Percentiles rank a stretch among this genome's conserved stretches.
Conservation (phyloP, 2,329 filamentous ascomycete species). For the Hymenoscyphus scutula region DNA sequence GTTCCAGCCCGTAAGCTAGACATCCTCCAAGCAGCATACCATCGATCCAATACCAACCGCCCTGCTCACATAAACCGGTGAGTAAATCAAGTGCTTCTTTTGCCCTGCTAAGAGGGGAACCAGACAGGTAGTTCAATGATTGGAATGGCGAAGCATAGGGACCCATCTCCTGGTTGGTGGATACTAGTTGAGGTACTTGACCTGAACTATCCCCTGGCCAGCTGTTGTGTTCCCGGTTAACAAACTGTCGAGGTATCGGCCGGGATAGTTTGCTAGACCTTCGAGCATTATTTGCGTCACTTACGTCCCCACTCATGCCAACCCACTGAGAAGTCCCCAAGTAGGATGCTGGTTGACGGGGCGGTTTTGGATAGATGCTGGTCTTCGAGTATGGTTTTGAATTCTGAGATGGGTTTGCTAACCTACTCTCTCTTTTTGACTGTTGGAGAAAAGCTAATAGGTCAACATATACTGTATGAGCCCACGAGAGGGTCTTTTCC, state of each 20-base stretch:
- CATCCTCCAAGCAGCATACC: slow-evolving; percentile 91
- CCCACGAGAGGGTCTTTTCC: slow-evolving; percentile 66
- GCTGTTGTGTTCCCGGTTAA: slow-evolving; percentile 13
- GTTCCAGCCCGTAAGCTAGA: slow-evolving; percentile 83
- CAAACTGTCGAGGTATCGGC: neutral
- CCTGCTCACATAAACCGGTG: slow-evolving; percentile 72
- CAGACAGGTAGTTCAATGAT: slow-evolving; percentile 16
- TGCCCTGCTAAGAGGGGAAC: slow-evolving; percentile 46
- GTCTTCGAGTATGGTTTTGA: slow-evolving; percentile 45
- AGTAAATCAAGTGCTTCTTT: slow-evolving; percentile 67
- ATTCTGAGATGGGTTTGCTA: slow-evolving; percentile 35
- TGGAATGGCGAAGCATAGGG: slow-evolving; percentile 33
- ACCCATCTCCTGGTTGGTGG: slow-evolving; percentile 25
- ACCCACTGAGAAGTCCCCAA: slow-evolving; percentile 25
- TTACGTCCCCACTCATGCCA: slow-evolving; percentile 13
- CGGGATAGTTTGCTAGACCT: slow-evolving; percentile 10
- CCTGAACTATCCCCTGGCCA: slow-evolving; percentile 19
- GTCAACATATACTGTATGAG: slow-evolving; percentile 71
- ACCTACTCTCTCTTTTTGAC: slow-evolving; percentile 49
- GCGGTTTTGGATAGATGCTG: slow-evolving; percentile 53
- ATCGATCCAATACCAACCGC: slow-evolving; percentile 85
- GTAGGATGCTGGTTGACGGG: slow-evolving; percentile 33
- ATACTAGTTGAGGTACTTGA: slow-evolving; percentile 19
- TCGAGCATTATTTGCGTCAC: slow-evolving; percentile 1
- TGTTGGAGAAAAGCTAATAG: slow-evolving; percentile 64